Conservation (phyloP, 441 rosid species). For the Hura crepitans region DNA sequence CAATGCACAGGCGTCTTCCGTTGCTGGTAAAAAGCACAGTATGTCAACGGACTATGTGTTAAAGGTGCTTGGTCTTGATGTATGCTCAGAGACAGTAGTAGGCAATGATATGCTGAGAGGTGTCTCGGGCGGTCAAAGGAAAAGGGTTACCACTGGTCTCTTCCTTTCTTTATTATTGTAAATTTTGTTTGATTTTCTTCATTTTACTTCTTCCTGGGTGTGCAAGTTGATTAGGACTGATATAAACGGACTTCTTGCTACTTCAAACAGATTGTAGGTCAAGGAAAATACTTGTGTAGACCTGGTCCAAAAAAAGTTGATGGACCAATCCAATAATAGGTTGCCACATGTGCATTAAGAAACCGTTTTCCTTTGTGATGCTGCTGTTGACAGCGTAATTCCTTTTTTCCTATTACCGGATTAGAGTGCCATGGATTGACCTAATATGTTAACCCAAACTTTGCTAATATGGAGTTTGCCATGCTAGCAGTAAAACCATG, state of each 20-base stretch:
- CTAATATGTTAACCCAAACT: not conserved
- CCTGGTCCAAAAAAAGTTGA: no score
- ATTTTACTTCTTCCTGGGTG: not conserved
- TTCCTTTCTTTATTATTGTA: conserved; percentile 19
- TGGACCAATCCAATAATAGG: no score
- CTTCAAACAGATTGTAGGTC: not conserved
- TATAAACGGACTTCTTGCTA: not conserved
- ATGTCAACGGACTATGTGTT: conserved; percentile 75
- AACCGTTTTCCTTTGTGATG: no score
- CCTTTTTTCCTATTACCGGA: not conserved
- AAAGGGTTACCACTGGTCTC: conserved; percentile 88
- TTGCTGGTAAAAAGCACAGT: conserved; percentile 69
- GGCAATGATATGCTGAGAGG: conserved; percentile 96
- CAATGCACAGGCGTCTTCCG: conserved; percentile 64
- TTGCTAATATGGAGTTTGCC: not conserved
- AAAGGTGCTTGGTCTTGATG: conserved; percentile 83
- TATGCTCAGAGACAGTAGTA: conserved; percentile 79
- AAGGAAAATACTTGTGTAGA: no score
- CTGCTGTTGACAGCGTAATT: not conserved
- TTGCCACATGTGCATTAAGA: no score
- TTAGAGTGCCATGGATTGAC: not conserved
- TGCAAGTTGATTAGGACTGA: not conserved
- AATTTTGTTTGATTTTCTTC: not conserved
- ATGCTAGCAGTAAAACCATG: not conserved
- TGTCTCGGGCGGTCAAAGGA: conserved; percentile 92